Base-by-base conservation (phyloP, 148 eudicot genomes). In the Bassia scoparia region DNA sequence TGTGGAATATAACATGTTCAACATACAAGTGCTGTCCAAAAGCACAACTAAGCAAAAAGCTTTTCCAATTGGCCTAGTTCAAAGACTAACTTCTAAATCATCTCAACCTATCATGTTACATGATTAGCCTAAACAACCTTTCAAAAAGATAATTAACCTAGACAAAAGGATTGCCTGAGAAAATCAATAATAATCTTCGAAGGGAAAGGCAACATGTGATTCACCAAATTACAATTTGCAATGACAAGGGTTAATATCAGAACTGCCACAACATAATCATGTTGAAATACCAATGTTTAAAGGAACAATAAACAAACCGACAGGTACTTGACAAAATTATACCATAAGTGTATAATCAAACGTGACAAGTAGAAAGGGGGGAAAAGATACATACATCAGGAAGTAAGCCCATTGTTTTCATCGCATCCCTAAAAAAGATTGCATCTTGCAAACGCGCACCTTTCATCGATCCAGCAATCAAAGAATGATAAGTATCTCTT, bases 391-490 rank as follows among this genome's bases (percentile, higher is more conserved):
- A 75, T 91, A 94, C 98, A 89, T 94, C 97, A 79, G 98, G 97
- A 71, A 86, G 83, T 88, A 94, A 87, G 55, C 98, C 98, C 92
- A 88, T 88, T 73, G 93, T 66, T 74, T 79, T 89, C 98, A 94
- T 94, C 71, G 89, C 85, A 70, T 89, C 90, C 27, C 84, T 84
- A 78, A 91, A 94, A 85, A 84, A 94, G 83, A 93, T 85, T 41
- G 97, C 90, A 48, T 93, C 98, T 75, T 91, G 90, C 83, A 91
- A 69, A 21, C 92, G 81, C 23, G 84, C 81, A 13, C 97, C 93
- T 83, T 84, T 94, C 97, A 94, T 84, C 6, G 93, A 74, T 78
- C 97, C 96, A 50, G 74, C 79, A 63, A 91, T 78, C 69, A 94
- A 79, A 27, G 97, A 83, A 74, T 91, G 98, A 70, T 89, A 91